These are phyloP conservation scores for Phytopythium delawarense DNA, from an alignment of 352 stramenopile genomes.

Conservation along the genomic window DNA sequence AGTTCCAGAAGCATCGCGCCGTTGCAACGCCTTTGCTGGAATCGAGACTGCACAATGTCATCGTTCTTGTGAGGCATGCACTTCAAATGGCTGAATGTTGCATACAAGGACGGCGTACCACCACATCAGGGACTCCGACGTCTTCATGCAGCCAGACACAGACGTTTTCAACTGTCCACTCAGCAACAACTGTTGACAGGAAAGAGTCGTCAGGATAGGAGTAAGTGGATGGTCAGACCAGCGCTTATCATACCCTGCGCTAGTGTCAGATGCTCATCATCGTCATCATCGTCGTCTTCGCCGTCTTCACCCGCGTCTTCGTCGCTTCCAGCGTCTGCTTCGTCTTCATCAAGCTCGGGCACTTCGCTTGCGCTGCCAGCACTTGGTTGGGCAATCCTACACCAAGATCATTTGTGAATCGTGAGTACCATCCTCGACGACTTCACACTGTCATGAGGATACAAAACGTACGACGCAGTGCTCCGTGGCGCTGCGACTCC, in stretches of 20 bases:
- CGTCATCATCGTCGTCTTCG: constrained; percentile 36
- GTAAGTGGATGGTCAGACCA: not conserved
- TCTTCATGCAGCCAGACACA: constrained; percentile 80
- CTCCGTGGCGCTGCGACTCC: not conserved
- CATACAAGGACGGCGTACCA: constrained; percentile 27
- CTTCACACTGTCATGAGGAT: too few species aligned
- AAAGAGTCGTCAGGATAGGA: not conserved
- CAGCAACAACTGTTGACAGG: constrained; percentile 39
- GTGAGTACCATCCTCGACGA: too few species aligned
- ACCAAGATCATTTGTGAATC: not conserved
- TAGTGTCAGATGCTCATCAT: constrained; percentile 54
- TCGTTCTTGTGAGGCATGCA: too few species aligned
- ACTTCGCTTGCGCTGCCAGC: constrained; percentile 1
- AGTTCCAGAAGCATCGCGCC: constrained; percentile 68
- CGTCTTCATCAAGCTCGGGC: constrained; percentile 14
- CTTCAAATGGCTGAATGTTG: too few species aligned
- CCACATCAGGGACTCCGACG: constrained; percentile 60
- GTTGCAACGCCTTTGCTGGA: constrained; percentile 61
- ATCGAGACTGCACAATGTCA: constrained; percentile 36
- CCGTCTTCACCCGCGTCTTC: constrained; percentile 44
- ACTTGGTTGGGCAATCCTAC: not conserved
- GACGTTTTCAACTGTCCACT: constrained; percentile 82
- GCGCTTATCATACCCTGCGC: constrained; percentile 37
- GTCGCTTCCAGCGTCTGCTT: constrained; percentile 25
- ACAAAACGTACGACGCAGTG: too few species aligned